phyloP scores from a whole-genome alignment of 1,139 yeast genomes.

The Nakaseomyces sp. region DNA sequence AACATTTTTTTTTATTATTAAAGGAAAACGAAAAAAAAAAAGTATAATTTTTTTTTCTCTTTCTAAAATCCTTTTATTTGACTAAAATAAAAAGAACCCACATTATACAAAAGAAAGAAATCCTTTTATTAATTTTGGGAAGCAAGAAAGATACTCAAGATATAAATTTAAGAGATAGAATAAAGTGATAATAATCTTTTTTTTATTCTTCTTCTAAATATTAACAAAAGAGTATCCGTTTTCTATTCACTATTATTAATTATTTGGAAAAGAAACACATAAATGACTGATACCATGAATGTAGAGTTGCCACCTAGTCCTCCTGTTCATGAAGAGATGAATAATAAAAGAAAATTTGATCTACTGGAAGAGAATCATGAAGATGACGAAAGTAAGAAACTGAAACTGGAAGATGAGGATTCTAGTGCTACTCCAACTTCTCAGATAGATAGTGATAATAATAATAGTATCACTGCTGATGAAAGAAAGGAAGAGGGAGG shows the following conservation, averaged over 20 bases:
- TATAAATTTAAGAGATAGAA: too few species aligned
- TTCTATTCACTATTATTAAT: too few species aligned
- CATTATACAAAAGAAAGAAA: too few species aligned
- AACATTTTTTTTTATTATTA: too few species aligned
- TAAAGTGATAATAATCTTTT: too few species aligned
- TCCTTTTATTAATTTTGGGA: not conserved
- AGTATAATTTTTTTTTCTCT: too few species aligned
- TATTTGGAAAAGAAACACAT: not conserved
- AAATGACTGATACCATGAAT: slow-evolving; percentile 2
- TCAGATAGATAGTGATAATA: slow-evolving; percentile 6
- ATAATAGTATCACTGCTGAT: not conserved
- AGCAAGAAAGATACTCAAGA: too few species aligned
- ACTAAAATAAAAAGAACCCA: too few species aligned
- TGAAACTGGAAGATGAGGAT: not conserved
- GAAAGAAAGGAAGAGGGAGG: slow-evolving; percentile 1
- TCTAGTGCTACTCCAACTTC: slow-evolving; percentile 22
- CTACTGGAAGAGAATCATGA: not conserved
- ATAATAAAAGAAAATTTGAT: not conserved
- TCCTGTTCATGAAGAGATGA: slow-evolving; percentile 4
- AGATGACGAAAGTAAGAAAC: not conserved
- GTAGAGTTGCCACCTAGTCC: slow-evolving; percentile 6
- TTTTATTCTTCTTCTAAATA: too few species aligned
- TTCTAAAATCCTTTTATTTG: not conserved
- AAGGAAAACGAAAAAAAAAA: not conserved
- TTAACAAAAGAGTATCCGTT: too few species aligned